A percentile compares a stretch with the other conserved stretches of the same genome.
phyloP scores from a whole-genome alignment of 2,329 filamentous ascomycete genomes.

The Diplodia intermedia region DNA sequence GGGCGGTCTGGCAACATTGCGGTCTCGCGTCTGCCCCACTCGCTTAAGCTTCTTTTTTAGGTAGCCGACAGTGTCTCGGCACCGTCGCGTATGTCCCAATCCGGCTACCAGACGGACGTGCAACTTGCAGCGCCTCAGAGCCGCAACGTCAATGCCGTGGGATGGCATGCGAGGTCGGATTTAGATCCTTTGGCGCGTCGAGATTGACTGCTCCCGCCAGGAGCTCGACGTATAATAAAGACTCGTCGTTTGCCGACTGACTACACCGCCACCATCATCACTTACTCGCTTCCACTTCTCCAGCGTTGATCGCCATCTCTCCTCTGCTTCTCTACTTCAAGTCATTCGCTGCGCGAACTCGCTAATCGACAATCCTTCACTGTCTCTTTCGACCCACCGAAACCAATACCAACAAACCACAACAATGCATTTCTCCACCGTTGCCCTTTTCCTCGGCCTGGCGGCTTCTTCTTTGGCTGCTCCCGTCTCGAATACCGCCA shows the following conservation, averaged over 20 bases:
- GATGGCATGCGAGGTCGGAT: slow-evolving; percentile 7
- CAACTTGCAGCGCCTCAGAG: slow-evolving; percentile 26
- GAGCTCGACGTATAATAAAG: slow-evolving; percentile 22
- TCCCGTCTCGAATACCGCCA: slow-evolving; percentile 33
- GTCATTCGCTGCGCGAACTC: slow-evolving; percentile 24
- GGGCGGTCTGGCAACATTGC: slow-evolving; percentile 2
- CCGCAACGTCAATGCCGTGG: slow-evolving; percentile 28
- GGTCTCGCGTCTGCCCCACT: background rate
- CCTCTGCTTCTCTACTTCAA: background rate
- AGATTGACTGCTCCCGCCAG: background rate
- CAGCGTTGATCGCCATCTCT: slow-evolving; percentile 21
- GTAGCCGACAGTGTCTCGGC: slow-evolving; percentile 6
- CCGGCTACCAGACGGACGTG: slow-evolving; percentile 17
- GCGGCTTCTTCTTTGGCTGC: slow-evolving; percentile 40
- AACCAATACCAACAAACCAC: background rate
- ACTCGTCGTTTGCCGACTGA: slow-evolving; percentile 4
- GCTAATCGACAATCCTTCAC: slow-evolving; percentile 17
- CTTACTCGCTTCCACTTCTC: background rate
- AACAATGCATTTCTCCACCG: slow-evolving; percentile 35
- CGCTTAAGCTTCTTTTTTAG: slow-evolving; percentile 17
- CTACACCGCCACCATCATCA: background rate
- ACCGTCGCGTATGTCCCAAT: slow-evolving; percentile 15
- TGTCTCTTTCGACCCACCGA: slow-evolving; percentile 6
- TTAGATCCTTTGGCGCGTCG: background rate
- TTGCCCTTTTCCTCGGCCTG: slow-evolving; percentile 41